phyloP scores from a whole-genome alignment of 768 basidiomycete genomes.

The Krasilnikovozyma curviuscula region DNA sequence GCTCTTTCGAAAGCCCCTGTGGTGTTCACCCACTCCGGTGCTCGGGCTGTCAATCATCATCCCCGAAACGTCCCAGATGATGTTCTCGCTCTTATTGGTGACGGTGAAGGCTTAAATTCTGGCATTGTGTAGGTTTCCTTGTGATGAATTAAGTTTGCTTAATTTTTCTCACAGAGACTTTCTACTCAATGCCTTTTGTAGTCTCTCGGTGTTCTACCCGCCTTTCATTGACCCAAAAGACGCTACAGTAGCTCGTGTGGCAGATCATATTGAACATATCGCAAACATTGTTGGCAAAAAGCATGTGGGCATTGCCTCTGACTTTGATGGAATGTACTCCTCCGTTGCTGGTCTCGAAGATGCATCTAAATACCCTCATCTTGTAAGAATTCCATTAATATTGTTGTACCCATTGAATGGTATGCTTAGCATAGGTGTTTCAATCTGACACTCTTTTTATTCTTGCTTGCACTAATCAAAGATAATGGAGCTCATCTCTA shows the following conservation, averaged over 20 bases:
- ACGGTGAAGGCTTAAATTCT: slow-evolving; percentile 5
- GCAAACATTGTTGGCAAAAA: slow-evolving; percentile 9
- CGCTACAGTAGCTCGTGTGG: slow-evolving; percentile 13
- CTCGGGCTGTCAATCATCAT: slow-evolving; percentile 12
- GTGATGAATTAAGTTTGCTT: too few relatives aligned
- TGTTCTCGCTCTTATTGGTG: slow-evolving; percentile 12
- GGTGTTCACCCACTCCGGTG: slow-evolving; percentile 15
- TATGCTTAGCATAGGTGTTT: too few relatives aligned
- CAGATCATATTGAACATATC: slow-evolving; percentile 17
- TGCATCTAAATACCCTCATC: slow-evolving; percentile 12
- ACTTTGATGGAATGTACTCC: slow-evolving; percentile 14
- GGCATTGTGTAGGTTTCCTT: too few relatives aligned
- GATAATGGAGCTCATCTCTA: slow-evolving; percentile 13
- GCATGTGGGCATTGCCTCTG: slow-evolving; percentile 15
- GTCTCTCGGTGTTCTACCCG: slow-evolving; percentile 14
- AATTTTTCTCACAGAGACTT: too few relatives aligned
- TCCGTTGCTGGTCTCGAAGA: slow-evolving; percentile 16
- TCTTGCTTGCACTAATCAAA: too few relatives aligned
- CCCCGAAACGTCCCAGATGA: slow-evolving; percentile 17
- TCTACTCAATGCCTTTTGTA: too few relatives aligned
- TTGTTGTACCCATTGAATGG: too few relatives aligned
- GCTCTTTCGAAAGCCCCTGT: slow-evolving; percentile 14
- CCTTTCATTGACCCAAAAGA: slow-evolving; percentile 13
- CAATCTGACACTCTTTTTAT: too few relatives aligned
- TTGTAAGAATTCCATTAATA: too few relatives aligned